These are phyloP conservation scores for Exophiala viscosa DNA, from an alignment of 2,329 filamentous ascomycete genomes.

Conservation along the genomic window DNA sequence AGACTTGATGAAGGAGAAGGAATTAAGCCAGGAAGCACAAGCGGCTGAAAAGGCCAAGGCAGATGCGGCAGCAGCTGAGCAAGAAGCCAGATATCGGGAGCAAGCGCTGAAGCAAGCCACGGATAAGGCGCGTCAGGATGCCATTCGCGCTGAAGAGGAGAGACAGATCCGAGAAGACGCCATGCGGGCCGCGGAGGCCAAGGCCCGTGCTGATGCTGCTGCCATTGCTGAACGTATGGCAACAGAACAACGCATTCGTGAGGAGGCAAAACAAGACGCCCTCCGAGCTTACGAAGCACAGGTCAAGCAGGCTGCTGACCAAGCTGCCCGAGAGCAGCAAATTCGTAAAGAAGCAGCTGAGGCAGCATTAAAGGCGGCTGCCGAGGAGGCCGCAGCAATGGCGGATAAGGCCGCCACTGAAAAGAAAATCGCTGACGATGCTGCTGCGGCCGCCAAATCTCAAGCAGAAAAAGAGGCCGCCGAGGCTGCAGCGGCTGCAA, in stretches of 20 bases:
- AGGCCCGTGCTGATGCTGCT: constrained; percentile 26
- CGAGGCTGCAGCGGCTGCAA: constrained; percentile 34
- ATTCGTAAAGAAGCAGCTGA: constrained; percentile 38
- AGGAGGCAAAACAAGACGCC: constrained; percentile 24
- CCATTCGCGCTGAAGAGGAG: constrained; percentile 34
- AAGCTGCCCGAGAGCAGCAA: constrained; percentile 26
- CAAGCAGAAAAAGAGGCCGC: constrained; percentile 37
- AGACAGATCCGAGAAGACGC: constrained; percentile 33
- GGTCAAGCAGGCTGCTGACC: constrained; percentile 22
- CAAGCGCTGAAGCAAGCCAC: constrained; percentile 29
- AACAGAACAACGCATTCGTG: constrained; percentile 34
- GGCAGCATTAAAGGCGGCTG: constrained; percentile 45
- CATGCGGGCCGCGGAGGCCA: constrained; percentile 23
- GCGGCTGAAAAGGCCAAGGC: constrained; percentile 49
- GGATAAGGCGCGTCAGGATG: constrained; percentile 28
- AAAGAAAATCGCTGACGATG: constrained; percentile 37
- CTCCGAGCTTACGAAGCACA: constrained; percentile 24
- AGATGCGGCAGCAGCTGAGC: constrained; percentile 34
- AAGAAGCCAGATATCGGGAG: constrained; percentile 32
- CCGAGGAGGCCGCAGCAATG: constrained; percentile 45
- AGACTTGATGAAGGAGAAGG: constrained; percentile 47
- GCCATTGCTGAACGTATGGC: constrained; percentile 42
- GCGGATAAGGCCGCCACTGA: constrained; percentile 39
- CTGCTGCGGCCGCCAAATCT: constrained; percentile 37
- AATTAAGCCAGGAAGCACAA: constrained; percentile 20